Evolutionary conservation across 306 rosid species (phyloP).

Genomic region (Sindora glabra): DNA sequence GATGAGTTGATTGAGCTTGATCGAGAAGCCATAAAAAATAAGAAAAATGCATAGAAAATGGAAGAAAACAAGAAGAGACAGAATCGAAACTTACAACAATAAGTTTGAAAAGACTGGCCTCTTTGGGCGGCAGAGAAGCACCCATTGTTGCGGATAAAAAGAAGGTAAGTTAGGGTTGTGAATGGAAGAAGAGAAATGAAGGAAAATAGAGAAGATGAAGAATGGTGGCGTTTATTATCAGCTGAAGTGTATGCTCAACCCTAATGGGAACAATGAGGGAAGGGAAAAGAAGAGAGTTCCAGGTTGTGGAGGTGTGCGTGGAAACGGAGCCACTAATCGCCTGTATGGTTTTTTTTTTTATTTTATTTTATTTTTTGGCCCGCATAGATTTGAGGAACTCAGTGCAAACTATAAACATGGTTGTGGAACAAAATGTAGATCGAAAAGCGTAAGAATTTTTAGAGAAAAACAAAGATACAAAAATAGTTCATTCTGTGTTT

Average conservation of each 20-base stretch:
- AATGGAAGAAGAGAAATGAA: neutral
- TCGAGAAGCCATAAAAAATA: conserved; percentile 7
- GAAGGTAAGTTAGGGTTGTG: conserved; percentile 7
- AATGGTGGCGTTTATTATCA: conserved; percentile 57
- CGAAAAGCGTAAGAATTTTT: too few relatives aligned
- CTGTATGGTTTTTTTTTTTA: too few relatives aligned
- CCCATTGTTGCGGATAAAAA: conserved; percentile 55
- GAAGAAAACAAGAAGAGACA: neutral
- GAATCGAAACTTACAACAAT: conserved; percentile 45
- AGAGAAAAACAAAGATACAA: too few relatives aligned
- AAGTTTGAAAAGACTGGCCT: conserved; percentile 98
- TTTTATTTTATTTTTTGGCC: too few relatives aligned
- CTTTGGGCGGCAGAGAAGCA: conserved; percentile 82
- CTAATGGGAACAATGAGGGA: conserved; percentile 33
- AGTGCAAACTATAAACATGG: too few relatives aligned
- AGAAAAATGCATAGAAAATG: neutral
- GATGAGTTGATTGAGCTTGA: conserved; percentile 18
- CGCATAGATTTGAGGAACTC: too few relatives aligned
- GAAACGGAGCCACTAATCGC: too few relatives aligned
- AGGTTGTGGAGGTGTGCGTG: too few relatives aligned
- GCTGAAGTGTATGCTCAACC: conserved; percentile 54
- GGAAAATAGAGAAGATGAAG: neutral
- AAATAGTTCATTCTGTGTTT: too few relatives aligned
- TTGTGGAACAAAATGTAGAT: too few relatives aligned
- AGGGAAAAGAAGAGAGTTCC: neutral